Conservation (phyloP, 495 filamentous ascomycete genomes). For the Elasticomyces elasticus region DNA sequence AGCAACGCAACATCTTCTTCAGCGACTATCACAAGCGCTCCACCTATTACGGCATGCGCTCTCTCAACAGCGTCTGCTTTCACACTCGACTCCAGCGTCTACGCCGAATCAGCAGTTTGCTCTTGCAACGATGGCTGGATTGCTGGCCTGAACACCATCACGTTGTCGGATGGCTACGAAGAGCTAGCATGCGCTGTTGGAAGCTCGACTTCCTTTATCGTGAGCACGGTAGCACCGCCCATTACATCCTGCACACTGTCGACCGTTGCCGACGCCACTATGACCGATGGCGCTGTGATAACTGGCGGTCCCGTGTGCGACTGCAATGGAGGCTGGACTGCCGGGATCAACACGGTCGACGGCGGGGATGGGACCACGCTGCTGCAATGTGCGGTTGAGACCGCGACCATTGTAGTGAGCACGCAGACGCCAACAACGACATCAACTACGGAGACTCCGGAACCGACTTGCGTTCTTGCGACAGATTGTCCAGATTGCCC, state of each 20-base stretch:
- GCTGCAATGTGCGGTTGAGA: not conserved
- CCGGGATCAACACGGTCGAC: not conserved
- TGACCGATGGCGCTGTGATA: not conserved
- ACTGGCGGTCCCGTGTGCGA: not conserved
- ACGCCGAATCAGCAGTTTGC: not conserved
- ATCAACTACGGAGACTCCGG: not conserved
- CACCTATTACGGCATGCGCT: not conserved
- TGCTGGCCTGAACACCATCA: not conserved
- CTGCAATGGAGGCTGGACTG: not conserved
- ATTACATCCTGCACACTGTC: not conserved
- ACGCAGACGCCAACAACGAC: not conserved
- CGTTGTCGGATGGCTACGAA: not conserved
- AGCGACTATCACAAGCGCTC: not conserved
- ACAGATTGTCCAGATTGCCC: too few relatives aligned
- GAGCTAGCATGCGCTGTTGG: not conserved
- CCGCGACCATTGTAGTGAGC: not conserved
- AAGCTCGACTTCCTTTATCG: not conserved
- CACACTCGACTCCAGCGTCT: not conserved
- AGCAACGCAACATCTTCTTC: not conserved
- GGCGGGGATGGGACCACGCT: not conserved
- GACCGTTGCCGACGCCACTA: not conserved
- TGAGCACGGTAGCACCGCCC: not conserved
- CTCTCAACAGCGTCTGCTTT: not conserved
- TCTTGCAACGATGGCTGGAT: not conserved
- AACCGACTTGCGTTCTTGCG: too few relatives aligned